Evolutionary conservation across 75 land plant species (phyloP), one percentile per base, ranked within the genome.

Genomic region (Pseudotsuga menziesii): DNA sequence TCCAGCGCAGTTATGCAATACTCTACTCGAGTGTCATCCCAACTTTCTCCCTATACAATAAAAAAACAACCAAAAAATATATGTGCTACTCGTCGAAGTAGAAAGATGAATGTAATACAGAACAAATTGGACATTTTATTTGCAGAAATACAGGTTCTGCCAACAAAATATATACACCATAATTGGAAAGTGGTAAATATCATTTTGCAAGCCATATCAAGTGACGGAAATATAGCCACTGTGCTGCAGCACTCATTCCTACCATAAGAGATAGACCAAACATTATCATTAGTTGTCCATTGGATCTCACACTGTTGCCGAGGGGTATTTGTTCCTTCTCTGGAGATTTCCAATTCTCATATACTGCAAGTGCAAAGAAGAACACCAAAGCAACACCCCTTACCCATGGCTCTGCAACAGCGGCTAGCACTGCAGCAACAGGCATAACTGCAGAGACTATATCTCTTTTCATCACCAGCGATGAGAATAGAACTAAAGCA

Each of bases 351-450:
- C 87, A 90, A 71, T 88, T 81, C 35, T 85, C 86, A 82, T 66
- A 54, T 27, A 91, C 77, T 23, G 97, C 89, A 29, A 91, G 63
- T 57, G 81, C 88, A 2, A 81, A 11, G 75, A 81, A 94, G 14
- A 66, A 76, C 19, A 32, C 78, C 44, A 91, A 75, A 0, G 74
- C 87, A 20, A 87, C 16, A 1, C 73, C 75, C 78, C 90, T 85
- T 56, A 94, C 73, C 85, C 89, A 81, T 2, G 94, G 91, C 79
- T 91, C 88, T 12, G 94, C 90, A 62, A 94, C 77, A 7, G 87
- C 87, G 35, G 85, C 89, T 12, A 91, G 32, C 12, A 86, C 60
- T 27, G 89, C 89, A 27, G 89, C 89, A 56, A 80, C 83, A 9
- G 97, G 97, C 80, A 94, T 76, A 56, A 85, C 74, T 56, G 91